Base-by-base conservation (phyloP, 1,284 basidiomycete genomes). In the Rhodotorula sp. region DNA sequence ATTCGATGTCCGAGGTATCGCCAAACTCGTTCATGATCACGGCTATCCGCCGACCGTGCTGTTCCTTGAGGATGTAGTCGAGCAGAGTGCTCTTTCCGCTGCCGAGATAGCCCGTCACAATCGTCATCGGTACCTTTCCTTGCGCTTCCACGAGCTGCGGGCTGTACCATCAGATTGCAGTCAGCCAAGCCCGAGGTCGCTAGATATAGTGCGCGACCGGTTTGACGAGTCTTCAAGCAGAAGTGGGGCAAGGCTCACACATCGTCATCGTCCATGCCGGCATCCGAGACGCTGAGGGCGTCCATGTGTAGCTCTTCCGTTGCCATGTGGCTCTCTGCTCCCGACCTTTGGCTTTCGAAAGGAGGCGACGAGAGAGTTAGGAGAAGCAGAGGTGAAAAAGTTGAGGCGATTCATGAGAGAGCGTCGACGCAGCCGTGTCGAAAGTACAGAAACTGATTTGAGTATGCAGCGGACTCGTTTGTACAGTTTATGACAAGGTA, bases 11-110 rank as follows among this genome's bases (percentile, higher is more conserved):
- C 78, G 79, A 82, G 29, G 82, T 83, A 73, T 91, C 90, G 18
- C 89, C 90, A 78, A 93, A 93, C 79, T 93, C 93, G 79, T 96
- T 97, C 92, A 97, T 94, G 77, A 96, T 95, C 33, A 97, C 94
- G 6, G 94, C 94, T 72, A 97, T 95, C 54, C 91, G 87, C 78
- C 93, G 92, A 1, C 94, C 93, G 84, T 96, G 94, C 58, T 89
- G 85, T 78, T 92, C 91, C 7, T 90, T 94, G 70, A 97, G 82
- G 72, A 96, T 95, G 49, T 92, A 88, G 77, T 84, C 78, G 20
- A 97, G 85, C 49, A 95, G 82, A 0, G 93, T 95, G 12, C 91
- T 92, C 82, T 96, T 96, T 48, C 93, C 93, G 12, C 82, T 80
- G 6, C 93, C 93, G 5, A 96, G 85, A 77, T 95, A 95, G 8